phyloP scores from a whole-genome alignment of 2,329 filamentous ascomycete genomes.

The Fusarium poae region DNA sequence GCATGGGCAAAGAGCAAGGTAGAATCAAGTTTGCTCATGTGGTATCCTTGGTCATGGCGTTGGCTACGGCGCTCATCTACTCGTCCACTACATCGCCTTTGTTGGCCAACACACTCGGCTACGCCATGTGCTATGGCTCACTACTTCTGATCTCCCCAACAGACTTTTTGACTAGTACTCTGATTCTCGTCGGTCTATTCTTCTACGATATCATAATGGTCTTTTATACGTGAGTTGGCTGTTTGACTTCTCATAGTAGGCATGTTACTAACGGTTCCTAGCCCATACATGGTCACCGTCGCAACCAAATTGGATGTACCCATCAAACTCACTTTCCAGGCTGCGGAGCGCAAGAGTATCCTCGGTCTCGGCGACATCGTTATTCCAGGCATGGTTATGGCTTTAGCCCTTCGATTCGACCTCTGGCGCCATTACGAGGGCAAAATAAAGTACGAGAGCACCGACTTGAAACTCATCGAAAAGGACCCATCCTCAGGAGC shows the following conservation, averaged over 20 bases:
- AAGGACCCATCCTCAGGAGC: slow-evolving; percentile 52
- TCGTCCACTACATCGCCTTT: slow-evolving; percentile 71
- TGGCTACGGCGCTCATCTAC: slow-evolving; percentile 71
- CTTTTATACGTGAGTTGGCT: slow-evolving; percentile 76
- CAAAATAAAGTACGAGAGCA: slow-evolving; percentile 66
- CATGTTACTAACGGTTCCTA: slow-evolving; percentile 51
- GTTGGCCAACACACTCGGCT: slow-evolving; percentile 87
- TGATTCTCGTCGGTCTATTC: slow-evolving; percentile 84
- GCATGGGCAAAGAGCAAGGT: slow-evolving; percentile 61
- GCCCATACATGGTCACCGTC: slow-evolving; percentile 86
- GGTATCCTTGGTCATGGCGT: slow-evolving; percentile 66
- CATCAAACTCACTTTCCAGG: slow-evolving; percentile 86
- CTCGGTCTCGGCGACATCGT: slow-evolving; percentile 95
- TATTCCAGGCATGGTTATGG: slow-evolving; percentile 90
- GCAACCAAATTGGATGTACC: slow-evolving; percentile 91
- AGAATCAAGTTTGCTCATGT: slow-evolving; percentile 69
- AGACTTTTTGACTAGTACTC: slow-evolving; percentile 83
- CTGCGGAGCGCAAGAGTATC: slow-evolving; percentile 79
- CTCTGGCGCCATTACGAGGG: slow-evolving; percentile 84
- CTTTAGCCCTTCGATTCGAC: slow-evolving; percentile 90
- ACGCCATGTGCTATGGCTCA: slow-evolving; percentile 86
- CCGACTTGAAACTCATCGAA: slow-evolving; percentile 53
- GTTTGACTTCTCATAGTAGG: neutral
- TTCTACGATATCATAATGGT: slow-evolving; percentile 96
- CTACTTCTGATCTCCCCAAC: slow-evolving; percentile 89